Percentiles rank a stretch among this genome's conserved stretches.
Conservation (phyloP, 306 rosid genomes). For the Vicia faba region DNA sequence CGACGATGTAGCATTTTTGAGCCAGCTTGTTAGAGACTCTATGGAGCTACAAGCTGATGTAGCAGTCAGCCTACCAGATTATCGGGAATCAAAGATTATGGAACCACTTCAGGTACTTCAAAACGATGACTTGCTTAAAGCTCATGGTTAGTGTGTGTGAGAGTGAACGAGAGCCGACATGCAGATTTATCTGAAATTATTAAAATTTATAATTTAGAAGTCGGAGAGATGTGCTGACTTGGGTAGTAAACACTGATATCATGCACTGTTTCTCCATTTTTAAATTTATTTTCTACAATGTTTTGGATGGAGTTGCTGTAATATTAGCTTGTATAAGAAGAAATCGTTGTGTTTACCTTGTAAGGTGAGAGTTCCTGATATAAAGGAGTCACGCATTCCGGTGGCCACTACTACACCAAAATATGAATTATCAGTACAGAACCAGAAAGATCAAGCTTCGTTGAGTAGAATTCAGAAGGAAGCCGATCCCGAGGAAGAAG, state of each 20-base stretch:
- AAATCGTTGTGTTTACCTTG: constrained; percentile 39
- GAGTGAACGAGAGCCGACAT: too few relatives aligned
- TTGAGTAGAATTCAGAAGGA: constrained; percentile 38
- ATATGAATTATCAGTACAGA: constrained; percentile 44
- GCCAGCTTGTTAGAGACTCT: constrained; percentile 81
- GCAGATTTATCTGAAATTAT: too few relatives aligned
- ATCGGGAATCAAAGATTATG: constrained; percentile 57
- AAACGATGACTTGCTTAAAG: constrained; percentile 17
- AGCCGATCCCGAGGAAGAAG: constrained; percentile 44
- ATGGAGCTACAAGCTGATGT: constrained; percentile 94
- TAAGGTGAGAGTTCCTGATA: constrained; percentile 77
- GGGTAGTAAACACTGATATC: too few relatives aligned
- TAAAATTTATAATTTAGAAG: too few relatives aligned
- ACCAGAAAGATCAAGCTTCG: constrained; percentile 47
- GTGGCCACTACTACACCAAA: constrained; percentile 40
- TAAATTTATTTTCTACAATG: constrained; percentile 10
- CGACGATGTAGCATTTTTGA: constrained; percentile 86
- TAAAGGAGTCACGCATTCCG: constrained; percentile 41
- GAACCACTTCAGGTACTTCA: constrained; percentile 81
- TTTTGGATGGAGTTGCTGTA: not conserved
- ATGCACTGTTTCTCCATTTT: too few relatives aligned
- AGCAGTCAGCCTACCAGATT: constrained; percentile 47
- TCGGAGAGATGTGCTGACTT: too few relatives aligned
- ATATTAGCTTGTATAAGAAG: constrained; percentile 18
- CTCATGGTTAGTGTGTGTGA: too few relatives aligned